Base-by-base conservation (phyloP, 2,329 filamentous ascomycete species). In the Zymoseptoria ardabiliae region DNA sequence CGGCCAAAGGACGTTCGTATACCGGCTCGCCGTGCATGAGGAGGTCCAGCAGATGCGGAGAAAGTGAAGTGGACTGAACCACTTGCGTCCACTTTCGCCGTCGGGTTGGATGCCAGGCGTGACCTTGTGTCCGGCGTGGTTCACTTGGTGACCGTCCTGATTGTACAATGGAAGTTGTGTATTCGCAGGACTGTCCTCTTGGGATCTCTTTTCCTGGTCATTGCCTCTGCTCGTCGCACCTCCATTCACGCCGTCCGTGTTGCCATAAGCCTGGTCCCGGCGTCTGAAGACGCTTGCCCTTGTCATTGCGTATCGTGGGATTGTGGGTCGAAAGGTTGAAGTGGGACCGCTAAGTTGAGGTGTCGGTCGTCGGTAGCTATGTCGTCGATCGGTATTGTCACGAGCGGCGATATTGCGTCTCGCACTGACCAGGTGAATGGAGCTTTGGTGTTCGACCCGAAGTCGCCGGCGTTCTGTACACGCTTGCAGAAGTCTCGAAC, bases 1-100 rank as follows among this genome's bases (percentile, higher is more conserved):
- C 0, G 79, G 79, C 78, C 78, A 81, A 4, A 81, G 70, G 2
- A 81, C 58, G 57, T 81, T 81, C 52, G 79, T 78, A 59, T 73
- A 72, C 69, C 73, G 78, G 8, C 76, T 78, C 2, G 75, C 76
- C 1, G 72, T 75, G 66, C 76, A 78, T 0, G 77, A 78, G 55
- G 74, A 77, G 17, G 70, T 67, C 71, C 74, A 78, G 62, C 77
- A 73, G 19, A 81, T 77, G 11, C 58, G 60, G 21, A 79, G 58
- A 66, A 80, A 79, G 49, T 76, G 73, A 41, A 69, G 62, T 1
- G 75, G 75, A 41, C 78, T 72, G 58, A 81, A 75, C 45, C 78
- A 76, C 19, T 69, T 70, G 53, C 78, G 70, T 2, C 77, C 78
- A 59, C 76, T 78, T 66, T 81, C 77, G 51, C 79, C 79, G 25